These are phyloP conservation scores for Blastobotrys arbuscula DNA, from an alignment of 1,139 yeast genomes.

Conservation along the genomic window DNA sequence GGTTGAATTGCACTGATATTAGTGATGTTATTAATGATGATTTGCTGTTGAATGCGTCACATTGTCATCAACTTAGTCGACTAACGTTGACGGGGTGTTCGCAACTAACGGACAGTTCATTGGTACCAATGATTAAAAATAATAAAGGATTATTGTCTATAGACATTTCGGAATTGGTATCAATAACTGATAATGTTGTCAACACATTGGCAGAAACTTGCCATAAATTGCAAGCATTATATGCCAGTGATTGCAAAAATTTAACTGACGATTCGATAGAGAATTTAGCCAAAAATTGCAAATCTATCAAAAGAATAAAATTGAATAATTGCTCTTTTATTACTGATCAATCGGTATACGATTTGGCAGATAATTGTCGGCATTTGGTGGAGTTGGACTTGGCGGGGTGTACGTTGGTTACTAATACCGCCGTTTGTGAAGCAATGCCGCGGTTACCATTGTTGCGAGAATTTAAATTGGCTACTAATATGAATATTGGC, in stretches of 20 bases:
- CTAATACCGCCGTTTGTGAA: constrained; percentile 55
- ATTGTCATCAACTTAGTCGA: constrained; percentile 75
- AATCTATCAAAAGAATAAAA: constrained; percentile 75
- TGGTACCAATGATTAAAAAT: constrained; percentile 54
- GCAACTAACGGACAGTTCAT: constrained; percentile 54
- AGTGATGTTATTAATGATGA: constrained; percentile 63
- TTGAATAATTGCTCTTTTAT: constrained; percentile 66
- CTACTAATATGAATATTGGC: constrained; percentile 65
- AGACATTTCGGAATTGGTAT: constrained; percentile 82
- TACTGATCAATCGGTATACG: constrained; percentile 60
- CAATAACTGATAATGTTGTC: constrained; percentile 62
- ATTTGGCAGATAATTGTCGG: constrained; percentile 64
- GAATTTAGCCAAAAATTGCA: constrained; percentile 56
- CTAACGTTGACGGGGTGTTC: constrained; percentile 80
- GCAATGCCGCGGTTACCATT: constrained; percentile 63
- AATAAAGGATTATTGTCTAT: constrained; percentile 76
- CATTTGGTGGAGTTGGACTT: constrained; percentile 85
- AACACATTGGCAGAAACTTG: constrained; percentile 67
- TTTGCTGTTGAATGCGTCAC: constrained; percentile 34
- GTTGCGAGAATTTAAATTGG: constrained; percentile 76
- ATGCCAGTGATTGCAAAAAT: constrained; percentile 76
- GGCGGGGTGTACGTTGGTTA: constrained; percentile 71
- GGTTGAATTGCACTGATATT: constrained; percentile 75
- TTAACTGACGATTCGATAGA: constrained; percentile 65
- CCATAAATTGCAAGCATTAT: constrained; percentile 77